phyloP scores from a whole-genome alignment of 208 protist genomes.

The Angomonas desouzai region DNA sequence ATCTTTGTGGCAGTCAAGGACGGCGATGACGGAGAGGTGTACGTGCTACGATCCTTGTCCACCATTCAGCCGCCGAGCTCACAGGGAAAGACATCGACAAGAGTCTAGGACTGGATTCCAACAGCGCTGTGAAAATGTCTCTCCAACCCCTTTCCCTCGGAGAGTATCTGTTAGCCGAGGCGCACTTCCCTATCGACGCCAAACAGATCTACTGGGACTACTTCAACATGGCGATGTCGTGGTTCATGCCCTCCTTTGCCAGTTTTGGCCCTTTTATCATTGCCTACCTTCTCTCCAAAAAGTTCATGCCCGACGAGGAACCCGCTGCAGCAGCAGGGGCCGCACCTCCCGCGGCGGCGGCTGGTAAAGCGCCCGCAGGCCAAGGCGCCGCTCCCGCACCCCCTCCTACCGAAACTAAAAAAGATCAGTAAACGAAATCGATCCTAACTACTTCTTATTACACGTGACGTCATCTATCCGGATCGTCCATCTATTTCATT shows the following conservation, averaged over 20 bases:
- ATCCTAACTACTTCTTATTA: neutral
- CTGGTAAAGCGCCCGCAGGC: too few relatives aligned
- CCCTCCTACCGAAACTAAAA: neutral
- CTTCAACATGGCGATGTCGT: slow-evolving; percentile 30
- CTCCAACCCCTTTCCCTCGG: slow-evolving; percentile 24
- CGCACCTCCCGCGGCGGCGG: neutral
- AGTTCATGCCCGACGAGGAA: slow-evolving; percentile 36
- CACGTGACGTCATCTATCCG: too few relatives aligned
- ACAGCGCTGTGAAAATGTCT: slow-evolving; percentile 4
- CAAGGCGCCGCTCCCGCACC: slow-evolving; percentile 7
- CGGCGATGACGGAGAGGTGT: slow-evolving; percentile 49
- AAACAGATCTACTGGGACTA: slow-evolving; percentile 49
- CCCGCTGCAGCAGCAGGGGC: slow-evolving; percentile 8
- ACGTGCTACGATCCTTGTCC: slow-evolving; percentile 25
- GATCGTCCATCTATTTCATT: too few relatives aligned
- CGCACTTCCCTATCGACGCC: slow-evolving; percentile 48
- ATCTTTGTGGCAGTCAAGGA: slow-evolving; percentile 48
- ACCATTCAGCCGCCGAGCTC: slow-evolving; percentile 23
- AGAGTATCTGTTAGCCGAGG: slow-evolving; percentile 28
- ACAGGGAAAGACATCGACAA: slow-evolving; percentile 26
- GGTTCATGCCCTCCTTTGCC: slow-evolving; percentile 34
- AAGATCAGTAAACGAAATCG: neutral
- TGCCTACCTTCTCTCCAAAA: slow-evolving; percentile 68
- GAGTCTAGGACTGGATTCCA: neutral
- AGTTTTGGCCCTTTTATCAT: slow-evolving; percentile 65